phyloP scores from a whole-genome alignment of 2,329 filamentous ascomycete genomes.

The Fusarium agapanthi region DNA sequence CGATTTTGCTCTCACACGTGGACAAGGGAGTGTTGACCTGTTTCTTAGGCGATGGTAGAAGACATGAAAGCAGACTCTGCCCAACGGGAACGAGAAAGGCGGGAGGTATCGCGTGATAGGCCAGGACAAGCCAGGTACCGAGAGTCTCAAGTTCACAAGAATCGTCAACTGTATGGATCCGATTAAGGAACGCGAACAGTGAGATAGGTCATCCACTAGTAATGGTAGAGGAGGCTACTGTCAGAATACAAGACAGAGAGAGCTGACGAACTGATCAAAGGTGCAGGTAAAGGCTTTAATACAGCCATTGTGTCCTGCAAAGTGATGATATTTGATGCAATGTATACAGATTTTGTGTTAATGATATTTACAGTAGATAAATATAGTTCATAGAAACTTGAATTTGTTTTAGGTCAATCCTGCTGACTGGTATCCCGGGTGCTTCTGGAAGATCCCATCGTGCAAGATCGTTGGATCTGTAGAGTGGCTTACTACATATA shows the following conservation, averaged over 20 bases:
- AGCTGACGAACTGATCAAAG: too few relatives aligned
- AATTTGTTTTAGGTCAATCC: neutral
- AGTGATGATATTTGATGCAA: too few relatives aligned
- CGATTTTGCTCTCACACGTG: neutral
- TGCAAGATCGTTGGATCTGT: too few relatives aligned
- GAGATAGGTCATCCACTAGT: rapidly evolving
- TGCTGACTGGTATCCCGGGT: too few relatives aligned
- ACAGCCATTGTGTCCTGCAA: rapidly evolving
- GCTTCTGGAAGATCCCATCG: rapidly evolving
- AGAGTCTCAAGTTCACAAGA: neutral
- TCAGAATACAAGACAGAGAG: too few relatives aligned
- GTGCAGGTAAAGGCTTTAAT: neutral
- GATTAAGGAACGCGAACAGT: neutral
- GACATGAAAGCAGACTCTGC: neutral
- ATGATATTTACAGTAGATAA: neutral
- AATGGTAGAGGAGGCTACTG: neutral
- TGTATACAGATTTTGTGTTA: neutral
- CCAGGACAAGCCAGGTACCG: neutral
- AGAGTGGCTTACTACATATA: neutral
- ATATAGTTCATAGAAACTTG: neutral
- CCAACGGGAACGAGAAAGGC: neutral
- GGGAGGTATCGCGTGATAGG: neutral
- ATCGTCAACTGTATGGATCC: neutral
- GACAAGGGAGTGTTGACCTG: neutral
- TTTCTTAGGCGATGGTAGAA: neutral